phyloP scores from a whole-genome alignment of 179 eudicot genomes.

The Nepenthes alata region DNA sequence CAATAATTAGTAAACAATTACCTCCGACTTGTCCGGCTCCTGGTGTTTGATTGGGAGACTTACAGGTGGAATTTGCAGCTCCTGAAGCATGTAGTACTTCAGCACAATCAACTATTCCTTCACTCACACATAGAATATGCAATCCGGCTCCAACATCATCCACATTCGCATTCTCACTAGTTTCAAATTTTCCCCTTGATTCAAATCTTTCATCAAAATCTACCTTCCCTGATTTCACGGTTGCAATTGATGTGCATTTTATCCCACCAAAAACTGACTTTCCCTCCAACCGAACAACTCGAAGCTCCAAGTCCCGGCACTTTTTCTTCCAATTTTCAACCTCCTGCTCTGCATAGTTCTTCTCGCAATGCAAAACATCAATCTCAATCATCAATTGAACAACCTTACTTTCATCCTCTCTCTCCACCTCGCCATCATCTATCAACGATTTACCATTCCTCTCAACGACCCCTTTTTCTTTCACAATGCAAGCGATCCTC shows the following conservation, averaged over 20 bases:
- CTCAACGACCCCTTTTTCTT: neutral
- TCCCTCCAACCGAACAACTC: conserved; percentile 25
- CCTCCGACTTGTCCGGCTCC: neutral
- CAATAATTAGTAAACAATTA: neutral
- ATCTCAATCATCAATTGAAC: conserved; percentile 41
- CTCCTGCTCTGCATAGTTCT: conserved; percentile 27
- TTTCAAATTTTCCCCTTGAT: conserved; percentile 7
- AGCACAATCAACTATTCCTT: neutral
- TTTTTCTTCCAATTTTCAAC: conserved; percentile 37
- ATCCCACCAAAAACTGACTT: conserved; percentile 11
- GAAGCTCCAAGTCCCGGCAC: conserved; percentile 33
- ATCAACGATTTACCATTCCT: neutral
- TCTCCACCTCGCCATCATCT: conserved; percentile 6
- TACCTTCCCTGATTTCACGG: neutral
- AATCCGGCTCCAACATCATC: conserved; percentile 2
- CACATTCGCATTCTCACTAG: conserved; percentile 1
- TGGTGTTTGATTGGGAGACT: neutral
- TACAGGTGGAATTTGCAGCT: neutral
- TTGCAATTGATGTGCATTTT: conserved; percentile 2
- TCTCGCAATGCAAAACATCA: conserved; percentile 51
- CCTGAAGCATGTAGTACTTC: neutral
- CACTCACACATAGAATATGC: neutral
- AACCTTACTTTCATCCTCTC: conserved; percentile 24
- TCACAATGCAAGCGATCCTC: conserved; percentile 1
- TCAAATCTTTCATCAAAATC: neutral